Conservation (phyloP, 108 stramenopile species). For the Aurantiochytrium sp. region DNA sequence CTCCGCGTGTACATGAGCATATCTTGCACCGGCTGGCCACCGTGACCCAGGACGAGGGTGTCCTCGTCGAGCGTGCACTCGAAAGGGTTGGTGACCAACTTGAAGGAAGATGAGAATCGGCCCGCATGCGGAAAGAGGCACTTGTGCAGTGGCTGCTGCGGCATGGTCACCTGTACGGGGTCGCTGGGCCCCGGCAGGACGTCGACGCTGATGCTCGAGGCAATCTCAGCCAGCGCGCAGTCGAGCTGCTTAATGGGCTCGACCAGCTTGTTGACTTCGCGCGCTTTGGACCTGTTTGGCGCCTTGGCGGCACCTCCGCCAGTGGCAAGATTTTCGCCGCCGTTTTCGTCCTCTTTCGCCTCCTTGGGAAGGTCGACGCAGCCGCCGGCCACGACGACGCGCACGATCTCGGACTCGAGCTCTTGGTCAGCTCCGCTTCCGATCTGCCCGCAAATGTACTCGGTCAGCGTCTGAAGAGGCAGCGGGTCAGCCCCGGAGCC, state of each 20-base stretch:
- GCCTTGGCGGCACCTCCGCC: neutral
- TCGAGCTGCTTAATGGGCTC: constrained; percentile 44
- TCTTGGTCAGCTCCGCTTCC: neutral
- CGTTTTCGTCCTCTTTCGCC: neutral
- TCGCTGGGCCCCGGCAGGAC: constrained; percentile 52
- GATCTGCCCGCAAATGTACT: constrained; percentile 33
- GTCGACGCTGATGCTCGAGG: constrained; percentile 47
- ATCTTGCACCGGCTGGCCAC: constrained; percentile 48
- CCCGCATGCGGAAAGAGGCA: constrained; percentile 43
- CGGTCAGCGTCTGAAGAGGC: constrained; percentile 32
- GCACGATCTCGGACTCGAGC: constrained; percentile 23
- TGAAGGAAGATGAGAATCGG: constrained; percentile 31
- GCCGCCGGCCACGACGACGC: constrained; percentile 37
- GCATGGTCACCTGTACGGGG: constrained; percentile 48
- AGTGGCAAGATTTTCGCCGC: neutral
- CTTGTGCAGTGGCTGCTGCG: constrained; percentile 59
- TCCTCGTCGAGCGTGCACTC: constrained; percentile 39
- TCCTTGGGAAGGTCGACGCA: neutral
- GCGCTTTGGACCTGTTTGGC: neutral
- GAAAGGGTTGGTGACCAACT: constrained; percentile 45
- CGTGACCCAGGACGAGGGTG: constrained; percentile 36
- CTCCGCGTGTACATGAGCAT: constrained; percentile 38
- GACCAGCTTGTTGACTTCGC: constrained; percentile 16
- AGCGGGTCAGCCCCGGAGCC: neutral
- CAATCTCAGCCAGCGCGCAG: constrained; percentile 39